Base-by-base conservation (phyloP, 495 filamentous ascomycete genomes). In the Aspergillus leporis region DNA sequence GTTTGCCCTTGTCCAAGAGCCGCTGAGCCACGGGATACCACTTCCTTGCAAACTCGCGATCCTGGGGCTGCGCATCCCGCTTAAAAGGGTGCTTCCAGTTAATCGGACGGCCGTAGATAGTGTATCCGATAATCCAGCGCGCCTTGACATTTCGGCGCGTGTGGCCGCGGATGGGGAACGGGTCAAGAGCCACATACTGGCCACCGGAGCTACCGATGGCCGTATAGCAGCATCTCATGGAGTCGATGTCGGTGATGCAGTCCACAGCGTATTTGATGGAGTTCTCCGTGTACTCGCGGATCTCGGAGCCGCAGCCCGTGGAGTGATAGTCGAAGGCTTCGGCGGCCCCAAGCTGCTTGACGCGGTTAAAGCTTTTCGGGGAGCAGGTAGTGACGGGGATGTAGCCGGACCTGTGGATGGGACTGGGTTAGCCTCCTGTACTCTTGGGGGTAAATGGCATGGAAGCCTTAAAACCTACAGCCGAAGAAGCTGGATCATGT, bases 311-410 rank as follows among this genome's bases (percentile, higher is more conserved):
- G 54, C 69, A 71, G 3, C 66, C 61, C 5, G 73, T 53, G 0
- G 66, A 64, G 7, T 69, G 62, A 68, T 85, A 85, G 67, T 87
- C 80, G 63, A 81, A 84, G 1, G 70, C 73, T 8, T 61, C 60
- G 28, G 62, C 66, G 0, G 82, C 83, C 3, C 84, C 84, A 10
- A 69, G 70, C 1, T 41, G 57, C 41, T 71, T 66, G 34, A 75
- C 70, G 7, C 83, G 66, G 10, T 69, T 66, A 55, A 78, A 76
- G 69, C 84, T 85, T 16, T 60, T 55, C 0, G 77, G 73, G 0
- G 81, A 84, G 57, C 81, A 81, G 0, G 78, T 81, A 0, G 74
- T 63, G 51, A 85, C 71, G n/a, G 76, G 69, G 8, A 60, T 58
- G 19, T 64, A 68, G 18, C 79, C 78, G 31, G 75, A 69, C 0